These are phyloP conservation scores for Suillus plorans DNA, from an alignment of 768 basidiomycete genomes.

Conservation along the genomic window DNA sequence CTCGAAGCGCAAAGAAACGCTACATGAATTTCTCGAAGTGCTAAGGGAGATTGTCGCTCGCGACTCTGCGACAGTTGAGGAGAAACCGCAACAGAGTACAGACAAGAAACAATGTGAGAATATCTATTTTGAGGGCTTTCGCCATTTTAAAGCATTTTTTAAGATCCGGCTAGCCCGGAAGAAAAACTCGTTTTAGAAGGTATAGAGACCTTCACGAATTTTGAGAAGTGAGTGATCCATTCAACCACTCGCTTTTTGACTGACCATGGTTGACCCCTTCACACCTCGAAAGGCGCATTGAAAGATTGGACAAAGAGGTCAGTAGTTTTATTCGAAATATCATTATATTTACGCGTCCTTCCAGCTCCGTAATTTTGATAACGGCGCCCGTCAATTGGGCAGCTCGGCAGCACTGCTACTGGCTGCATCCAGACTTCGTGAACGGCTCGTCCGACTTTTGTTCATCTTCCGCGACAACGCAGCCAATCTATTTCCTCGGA, in stretches of 20 bases:
- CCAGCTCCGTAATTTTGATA: slow-evolving; percentile 44
- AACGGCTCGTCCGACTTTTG: slow-evolving; percentile 40
- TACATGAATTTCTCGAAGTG: slow-evolving; percentile 1
- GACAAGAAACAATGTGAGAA: background rate
- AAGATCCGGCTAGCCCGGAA: slow-evolving; percentile 41
- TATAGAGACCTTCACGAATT: slow-evolving; percentile 46
- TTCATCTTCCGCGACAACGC: slow-evolving; percentile 47
- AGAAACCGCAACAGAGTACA: background rate
- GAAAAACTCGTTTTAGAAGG: slow-evolving; percentile 51
- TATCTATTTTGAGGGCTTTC: background rate
- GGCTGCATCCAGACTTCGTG: slow-evolving; percentile 41
- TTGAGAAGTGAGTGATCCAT: slow-evolving; percentile 42
- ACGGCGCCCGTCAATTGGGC: slow-evolving; percentile 44
- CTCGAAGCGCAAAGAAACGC: background rate
- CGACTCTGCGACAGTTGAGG: background rate
- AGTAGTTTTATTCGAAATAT: background rate
- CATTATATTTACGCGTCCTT: background rate
- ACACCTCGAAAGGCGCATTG: slow-evolving; percentile 29
- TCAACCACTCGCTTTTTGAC: slow-evolving; percentile 8
- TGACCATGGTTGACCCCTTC: slow-evolving; percentile 3
- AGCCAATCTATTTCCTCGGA: slow-evolving; percentile 44
- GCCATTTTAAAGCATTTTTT: slow-evolving; percentile 4
- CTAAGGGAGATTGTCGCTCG: background rate
- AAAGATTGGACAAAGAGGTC: slow-evolving; percentile 40
- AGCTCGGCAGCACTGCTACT: slow-evolving; percentile 46